phyloP scores from a whole-genome alignment of 352 stramenopile species.

The Thraustochytrium sp. region DNA sequence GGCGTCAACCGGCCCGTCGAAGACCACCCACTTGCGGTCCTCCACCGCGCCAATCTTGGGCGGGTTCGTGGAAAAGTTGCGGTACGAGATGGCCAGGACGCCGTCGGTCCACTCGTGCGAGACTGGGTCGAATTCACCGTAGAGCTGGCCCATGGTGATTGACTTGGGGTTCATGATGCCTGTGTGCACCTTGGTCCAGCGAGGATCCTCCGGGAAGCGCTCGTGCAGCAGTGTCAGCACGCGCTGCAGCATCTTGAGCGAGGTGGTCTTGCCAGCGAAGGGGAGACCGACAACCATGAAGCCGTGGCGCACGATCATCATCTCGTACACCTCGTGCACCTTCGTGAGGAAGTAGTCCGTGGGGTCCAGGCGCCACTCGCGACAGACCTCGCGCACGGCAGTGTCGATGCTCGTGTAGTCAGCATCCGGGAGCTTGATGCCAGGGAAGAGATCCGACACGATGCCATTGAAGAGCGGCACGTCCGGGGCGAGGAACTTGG shows the following conservation, averaged over 20 bases:
- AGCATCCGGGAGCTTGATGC: slow-evolving; percentile 69
- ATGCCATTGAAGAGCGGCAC: slow-evolving; percentile 85
- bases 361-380: slow-evolving; percentile 66
- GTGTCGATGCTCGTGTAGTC: slow-evolving; percentile 73
- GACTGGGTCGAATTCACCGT: slow-evolving; percentile 85
- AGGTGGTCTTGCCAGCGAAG: slow-evolving; percentile 84
- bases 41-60: slow-evolving; percentile 48
- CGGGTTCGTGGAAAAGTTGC: slow-evolving; percentile 60
- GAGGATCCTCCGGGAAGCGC: slow-evolving; percentile 46
- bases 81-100: slow-evolving; percentile 84
- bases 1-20: slow-evolving; percentile 81
- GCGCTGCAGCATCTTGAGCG: slow-evolving; percentile 78
- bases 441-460: slow-evolving; percentile 84
- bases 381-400: slow-evolving; percentile 69
- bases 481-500: slow-evolving; percentile 87
- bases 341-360: slow-evolving; percentile 83
- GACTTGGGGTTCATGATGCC: slow-evolving; percentile 85
- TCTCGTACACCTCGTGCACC: slow-evolving; percentile 90
- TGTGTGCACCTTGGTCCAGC: slow-evolving; percentile 51
- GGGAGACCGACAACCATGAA: slow-evolving; percentile 92
- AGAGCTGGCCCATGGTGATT: slow-evolving; percentile 84
- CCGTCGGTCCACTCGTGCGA: slow-evolving; percentile 90
- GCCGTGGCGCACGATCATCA: slow-evolving; percentile 90
- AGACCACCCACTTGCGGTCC: slow-evolving; percentile 81
- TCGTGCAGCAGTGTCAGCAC: slow-evolving; percentile 68